A percentile compares a stretch with the other conserved stretches of the same genome.
phyloP scores from a whole-genome alignment of 2,329 filamentous ascomycete genomes.

The Leptographium radiaticola region DNA sequence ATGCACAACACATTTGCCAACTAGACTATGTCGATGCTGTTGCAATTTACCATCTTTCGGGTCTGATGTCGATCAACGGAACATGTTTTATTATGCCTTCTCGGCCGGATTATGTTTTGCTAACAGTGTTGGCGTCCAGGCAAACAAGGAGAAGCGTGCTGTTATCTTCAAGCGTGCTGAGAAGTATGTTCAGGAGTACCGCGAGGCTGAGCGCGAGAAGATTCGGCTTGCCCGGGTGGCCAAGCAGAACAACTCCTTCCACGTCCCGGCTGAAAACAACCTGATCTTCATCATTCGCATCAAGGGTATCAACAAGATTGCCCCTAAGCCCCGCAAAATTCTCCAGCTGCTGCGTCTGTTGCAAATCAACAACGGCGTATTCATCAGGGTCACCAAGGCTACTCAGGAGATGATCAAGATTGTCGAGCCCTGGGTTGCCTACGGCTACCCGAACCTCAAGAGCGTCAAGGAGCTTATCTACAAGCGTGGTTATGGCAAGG shows the following conservation, averaged over 20 bases:
- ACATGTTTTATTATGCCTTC: constrained; percentile 1
- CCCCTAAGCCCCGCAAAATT: constrained; percentile 99
- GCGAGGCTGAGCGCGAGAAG: constrained; percentile 96
- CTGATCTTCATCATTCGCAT: constrained; percentile 97
- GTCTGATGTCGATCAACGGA: constrained; percentile 52
- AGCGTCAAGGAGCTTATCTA: constrained; percentile 97
- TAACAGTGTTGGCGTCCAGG: constrained; percentile 36
- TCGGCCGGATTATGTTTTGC: neutral
- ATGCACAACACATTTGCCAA: constrained; percentile 81
- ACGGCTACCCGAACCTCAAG: constrained; percentile 99
- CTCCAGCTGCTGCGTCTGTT: constrained; percentile 98
- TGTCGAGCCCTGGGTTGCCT: constrained; percentile 97
- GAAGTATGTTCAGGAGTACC: constrained; percentile 99
- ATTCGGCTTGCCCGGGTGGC: constrained; percentile 79
- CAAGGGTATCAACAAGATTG: constrained; percentile 99
- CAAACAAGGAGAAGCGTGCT: constrained; percentile 96
- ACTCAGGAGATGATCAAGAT: constrained; percentile 95
- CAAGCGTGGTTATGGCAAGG: constrained; percentile 99
- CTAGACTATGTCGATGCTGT: constrained; percentile 98
- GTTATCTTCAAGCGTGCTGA: constrained; percentile 99
- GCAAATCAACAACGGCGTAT: constrained; percentile 99
- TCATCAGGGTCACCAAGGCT: constrained; percentile 95
- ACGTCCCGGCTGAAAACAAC: constrained; percentile 89
- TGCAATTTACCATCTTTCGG: constrained; percentile 99
- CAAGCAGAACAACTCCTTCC: constrained; percentile 87